A percentile compares a stretch with the other conserved stretches of the same genome.
Conservation (phyloP, 78 protist species). For the Pelomyxa schiedti region DNA sequence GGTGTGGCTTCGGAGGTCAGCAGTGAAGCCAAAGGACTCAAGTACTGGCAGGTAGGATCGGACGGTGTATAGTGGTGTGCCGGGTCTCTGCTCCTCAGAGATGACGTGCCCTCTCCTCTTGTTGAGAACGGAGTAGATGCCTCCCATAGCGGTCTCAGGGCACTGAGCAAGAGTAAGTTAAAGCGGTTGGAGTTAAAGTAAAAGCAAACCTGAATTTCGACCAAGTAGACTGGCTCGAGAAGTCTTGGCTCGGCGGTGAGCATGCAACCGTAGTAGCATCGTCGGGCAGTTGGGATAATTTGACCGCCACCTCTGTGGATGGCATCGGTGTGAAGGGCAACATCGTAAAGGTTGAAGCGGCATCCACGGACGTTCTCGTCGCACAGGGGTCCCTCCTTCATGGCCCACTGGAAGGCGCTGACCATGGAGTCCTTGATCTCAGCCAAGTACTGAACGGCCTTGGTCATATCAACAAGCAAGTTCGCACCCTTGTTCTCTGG, state of each 20-base stretch:
- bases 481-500: constrained; percentile 20
- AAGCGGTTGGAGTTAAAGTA: too few species aligned
- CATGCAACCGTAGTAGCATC: constrained; percentile 66
- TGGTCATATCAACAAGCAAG: constrained; percentile 54
- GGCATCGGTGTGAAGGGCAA: constrained; percentile 83
- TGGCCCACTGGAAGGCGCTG: constrained; percentile 82
- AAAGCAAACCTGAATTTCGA: background rate
- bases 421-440: constrained; percentile 34
- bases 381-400: constrained; percentile 85
- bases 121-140: constrained; percentile 69
- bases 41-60: constrained; percentile 93
- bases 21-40: constrained; percentile 97
- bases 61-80: constrained; percentile 53
- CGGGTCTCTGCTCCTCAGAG: constrained; percentile 69
- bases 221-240: constrained; percentile 89
- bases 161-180: too few species aligned
- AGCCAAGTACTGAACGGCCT: constrained; percentile 49
- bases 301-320: constrained; percentile 93
- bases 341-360: constrained; percentile 78
- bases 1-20: constrained; percentile 86
- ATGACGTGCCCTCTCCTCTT: constrained; percentile 82
- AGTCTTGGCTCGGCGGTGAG: constrained; percentile 77
- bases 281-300: constrained; percentile 81
- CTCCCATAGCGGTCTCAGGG: constrained; percentile 62
- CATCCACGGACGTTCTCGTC: constrained; percentile 91